Evolutionary conservation across 148 eudicot genomes (phyloP).

Genomic region (Euryodendron excelsum): DNA sequence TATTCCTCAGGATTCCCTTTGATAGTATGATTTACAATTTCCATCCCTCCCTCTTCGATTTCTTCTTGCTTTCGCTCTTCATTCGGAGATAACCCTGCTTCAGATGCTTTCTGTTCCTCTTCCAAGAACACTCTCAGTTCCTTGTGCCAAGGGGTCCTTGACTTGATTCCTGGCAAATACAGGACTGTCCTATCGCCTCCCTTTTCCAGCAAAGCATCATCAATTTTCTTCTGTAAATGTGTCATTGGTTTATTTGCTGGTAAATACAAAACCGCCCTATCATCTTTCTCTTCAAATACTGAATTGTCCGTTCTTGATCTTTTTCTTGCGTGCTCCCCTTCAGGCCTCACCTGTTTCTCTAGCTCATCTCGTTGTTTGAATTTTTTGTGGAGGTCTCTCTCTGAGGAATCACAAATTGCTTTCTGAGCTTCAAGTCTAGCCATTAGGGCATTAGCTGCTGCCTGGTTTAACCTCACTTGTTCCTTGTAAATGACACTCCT

Average conservation of each 20-base stretch:
- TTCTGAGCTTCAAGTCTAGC: constrained; percentile 98
- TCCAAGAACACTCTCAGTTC: constrained; percentile 70
- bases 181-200: not conserved
- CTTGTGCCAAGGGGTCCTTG: constrained; percentile 40
- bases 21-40: constrained; percentile 1
- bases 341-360: constrained; percentile 61
- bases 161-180: constrained; percentile 25
- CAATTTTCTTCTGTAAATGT: constrained; percentile 10
- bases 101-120: constrained; percentile 76
- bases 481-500: constrained; percentile 92
- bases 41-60: constrained; percentile 21
- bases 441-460: constrained; percentile 74
- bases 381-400: constrained; percentile 71
- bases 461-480: constrained; percentile 81
- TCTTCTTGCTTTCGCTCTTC: constrained; percentile 36
- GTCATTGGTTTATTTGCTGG: constrained; percentile 25
- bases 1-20: constrained; percentile 7
- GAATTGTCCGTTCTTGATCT: constrained; percentile 66
- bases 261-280: constrained; percentile 30
- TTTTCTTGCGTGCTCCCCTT: constrained; percentile 70
- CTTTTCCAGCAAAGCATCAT: not conserved
- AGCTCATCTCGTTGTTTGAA: constrained; percentile 72
- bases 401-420: constrained; percentile 80
- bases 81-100: constrained; percentile 38
- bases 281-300: constrained; percentile 44